These are phyloP conservation scores for Pterulicium gracile DNA, from an alignment of 1,284 basidiomycete species.

Conservation along the genomic window DNA sequence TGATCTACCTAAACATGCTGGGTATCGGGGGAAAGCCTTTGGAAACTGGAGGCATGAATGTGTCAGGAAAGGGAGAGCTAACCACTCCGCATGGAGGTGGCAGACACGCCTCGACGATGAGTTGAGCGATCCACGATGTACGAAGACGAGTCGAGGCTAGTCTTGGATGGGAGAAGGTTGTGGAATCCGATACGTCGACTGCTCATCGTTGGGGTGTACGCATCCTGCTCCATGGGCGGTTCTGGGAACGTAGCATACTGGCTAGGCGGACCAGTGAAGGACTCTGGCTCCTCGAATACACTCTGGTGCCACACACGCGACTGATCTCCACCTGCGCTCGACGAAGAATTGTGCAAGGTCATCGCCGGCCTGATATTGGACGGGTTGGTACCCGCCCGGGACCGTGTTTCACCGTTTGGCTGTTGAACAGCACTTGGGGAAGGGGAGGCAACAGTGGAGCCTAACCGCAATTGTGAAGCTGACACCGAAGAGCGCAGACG, in stretches of 20 bases:
- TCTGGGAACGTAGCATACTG: conserved; percentile 64
- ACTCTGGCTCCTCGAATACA: conserved; percentile 33
- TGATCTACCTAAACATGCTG: too few species aligned
- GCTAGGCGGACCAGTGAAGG: conserved; percentile 49
- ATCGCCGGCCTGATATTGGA: conserved; percentile 38
- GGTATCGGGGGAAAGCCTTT: too few species aligned
- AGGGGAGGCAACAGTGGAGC: conserved; percentile 27
- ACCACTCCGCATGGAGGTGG: conserved; percentile 40
- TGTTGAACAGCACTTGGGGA: conserved; percentile 21
- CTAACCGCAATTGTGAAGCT: conserved; percentile 53
- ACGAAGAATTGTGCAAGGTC: conserved; percentile 12
- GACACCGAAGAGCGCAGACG: conserved; percentile 63
- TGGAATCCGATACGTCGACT: conserved; percentile 57
- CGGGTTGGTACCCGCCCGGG: conserved; percentile 57
- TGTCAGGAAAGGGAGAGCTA: too few species aligned
- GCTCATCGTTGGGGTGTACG: conserved; percentile 31
- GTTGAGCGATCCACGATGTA: conserved; percentile 17
- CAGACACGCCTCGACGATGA: conserved; percentile 54
- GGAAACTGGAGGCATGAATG: too few species aligned
- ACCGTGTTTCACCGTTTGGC: conserved; percentile 35
- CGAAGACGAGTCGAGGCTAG: conserved; percentile 31
- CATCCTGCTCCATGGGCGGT: conserved; percentile 37
- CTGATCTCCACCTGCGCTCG: conserved; percentile 20
- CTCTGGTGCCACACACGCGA: conserved; percentile 24
- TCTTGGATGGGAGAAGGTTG: conserved; percentile 39